phyloP scores from a whole-genome alignment of 371 early-diverging fungal species.

The Rhizopus stolonifer region DNA sequence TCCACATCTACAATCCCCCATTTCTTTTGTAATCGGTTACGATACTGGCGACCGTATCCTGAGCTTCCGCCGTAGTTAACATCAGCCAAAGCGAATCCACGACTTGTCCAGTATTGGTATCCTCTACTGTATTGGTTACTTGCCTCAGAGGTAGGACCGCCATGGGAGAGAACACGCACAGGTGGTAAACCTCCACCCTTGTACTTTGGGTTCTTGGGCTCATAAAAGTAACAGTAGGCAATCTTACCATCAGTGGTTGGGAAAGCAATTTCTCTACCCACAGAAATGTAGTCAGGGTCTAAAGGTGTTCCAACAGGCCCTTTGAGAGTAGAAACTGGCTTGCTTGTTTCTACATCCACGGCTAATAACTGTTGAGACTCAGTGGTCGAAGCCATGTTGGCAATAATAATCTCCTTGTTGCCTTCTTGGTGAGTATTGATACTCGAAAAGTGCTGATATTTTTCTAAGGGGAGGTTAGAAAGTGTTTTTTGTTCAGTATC shows the following conservation, averaged over 20 bases:
- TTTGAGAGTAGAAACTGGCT: slow-evolving; percentile 8
- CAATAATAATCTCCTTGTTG: slow-evolving; percentile 32
- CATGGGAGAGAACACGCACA: slow-evolving; percentile 68
- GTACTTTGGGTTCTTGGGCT: slow-evolving; percentile 65
- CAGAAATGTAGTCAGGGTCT: slow-evolving; percentile 54
- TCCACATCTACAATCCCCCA: slow-evolving; percentile 80
- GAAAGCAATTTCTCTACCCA: slow-evolving; percentile 63
- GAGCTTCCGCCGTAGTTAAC: slow-evolving; percentile 81
- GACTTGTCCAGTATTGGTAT: slow-evolving; percentile 76
- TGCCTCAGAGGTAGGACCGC: slow-evolving; percentile 64
- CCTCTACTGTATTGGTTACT: slow-evolving; percentile 38
- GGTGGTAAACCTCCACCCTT: slow-evolving; percentile 62
- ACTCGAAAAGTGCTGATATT: slow-evolving; percentile 34
- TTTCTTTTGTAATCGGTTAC: slow-evolving; percentile 63
- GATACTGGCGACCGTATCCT: slow-evolving; percentile 72
- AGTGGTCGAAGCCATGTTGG: slow-evolving; percentile 31
- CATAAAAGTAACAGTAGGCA: slow-evolving; percentile 65
- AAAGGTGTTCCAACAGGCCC: slow-evolving; percentile 24
- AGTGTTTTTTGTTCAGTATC: slow-evolving; percentile 49
- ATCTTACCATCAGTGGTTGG: slow-evolving; percentile 49
- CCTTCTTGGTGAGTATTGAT: slow-evolving; percentile 34
- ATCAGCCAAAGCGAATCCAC: slow-evolving; percentile 72
- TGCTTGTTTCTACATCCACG: slow-evolving; percentile 10
- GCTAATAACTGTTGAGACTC: slow-evolving; percentile 25
- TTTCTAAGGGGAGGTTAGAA: slow-evolving; percentile 32